Base-by-base conservation (phyloP, 2,329 filamentous ascomycete species). In the Neonectria punicea region DNA sequence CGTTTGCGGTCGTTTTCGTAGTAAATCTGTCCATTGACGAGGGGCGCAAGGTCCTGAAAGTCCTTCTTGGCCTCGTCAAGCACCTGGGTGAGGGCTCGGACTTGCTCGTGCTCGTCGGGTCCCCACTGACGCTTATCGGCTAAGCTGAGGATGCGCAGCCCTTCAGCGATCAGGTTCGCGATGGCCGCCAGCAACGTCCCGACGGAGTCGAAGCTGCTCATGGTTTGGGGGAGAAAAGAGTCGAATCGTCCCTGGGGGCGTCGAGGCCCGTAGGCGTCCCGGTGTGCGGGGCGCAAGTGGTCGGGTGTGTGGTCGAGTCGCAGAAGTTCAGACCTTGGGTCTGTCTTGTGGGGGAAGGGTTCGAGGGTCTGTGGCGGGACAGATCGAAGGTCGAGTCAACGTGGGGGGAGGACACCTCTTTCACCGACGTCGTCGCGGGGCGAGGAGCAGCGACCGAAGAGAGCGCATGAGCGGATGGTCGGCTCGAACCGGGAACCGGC, bases 101-200 rank as follows among this genome's bases (percentile, higher is more conserved):
- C 76, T 78, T 89, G 87, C 73, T 89, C 86, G 73, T 87, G 84
- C 79, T 89, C 87, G 80, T 88, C 86, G 22, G 81, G 79, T 0
- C 83, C 85, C 87, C 87, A 89, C 66, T 85, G 83, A 49, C 82
- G 82, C 77, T 88, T 88, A 76, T 89, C 87, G 71, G 86, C 83
- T 69, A 86, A 82, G 78, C 81, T 81, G 73, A 89, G 79, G 69
- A 84, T 84, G 73, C 85, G 85, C 70, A 88, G 77, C 63, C 81
- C 82, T 68, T 87, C 84, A 73, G 80, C 81, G 70, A 89, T 76
- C 57, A 83, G 80, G 67, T 81, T 85, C 70, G 87, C 87, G 76
- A 89, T 87, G 77, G 80, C 80, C 73, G 86, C 86, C 75, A 89
- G 84, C 73, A 88, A 81, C 69, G 83, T 83, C 73, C 87, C 87